These are phyloP conservation scores for Gracilaria gracilis DNA, from an alignment of 23 red algal species.

Conservation along the genomic window DNA sequence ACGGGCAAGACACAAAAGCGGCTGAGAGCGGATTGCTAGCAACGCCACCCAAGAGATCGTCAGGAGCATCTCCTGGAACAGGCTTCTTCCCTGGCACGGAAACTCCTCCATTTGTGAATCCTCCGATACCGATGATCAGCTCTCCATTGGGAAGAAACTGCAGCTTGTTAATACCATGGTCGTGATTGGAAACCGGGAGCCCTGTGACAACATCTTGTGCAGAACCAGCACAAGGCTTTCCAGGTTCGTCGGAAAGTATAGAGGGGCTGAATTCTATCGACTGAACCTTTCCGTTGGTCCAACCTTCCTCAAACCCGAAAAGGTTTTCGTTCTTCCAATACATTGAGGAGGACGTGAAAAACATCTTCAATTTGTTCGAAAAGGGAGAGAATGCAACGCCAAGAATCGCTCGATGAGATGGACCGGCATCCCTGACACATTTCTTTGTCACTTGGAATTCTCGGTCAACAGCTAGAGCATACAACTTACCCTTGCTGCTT, in stretches of 20 bases:
- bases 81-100: slow-evolving; percentile 64
- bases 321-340: slow-evolving; percentile 72
- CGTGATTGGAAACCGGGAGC: slow-evolving; percentile 75
- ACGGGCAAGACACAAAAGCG: slow-evolving; percentile 51
- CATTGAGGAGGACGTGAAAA: slow-evolving; percentile 52
- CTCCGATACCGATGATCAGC: slow-evolving; percentile 64
- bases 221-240: slow-evolving; percentile 41
- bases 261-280: slow-evolving; percentile 51
- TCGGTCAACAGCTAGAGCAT: slow-evolving; percentile 50
- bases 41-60: slow-evolving; percentile 64
- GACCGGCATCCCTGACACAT: slow-evolving; percentile 39
- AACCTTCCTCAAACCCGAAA: slow-evolving; percentile 59
- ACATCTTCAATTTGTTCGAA: slow-evolving; percentile 57
- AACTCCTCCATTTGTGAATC: slow-evolving; percentile 76
- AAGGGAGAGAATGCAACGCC: slow-evolving; percentile 74
- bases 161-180: slow-evolving; percentile 73
- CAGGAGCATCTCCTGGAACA: slow-evolving; percentile 52
- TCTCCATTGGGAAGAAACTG: slow-evolving; percentile 65
- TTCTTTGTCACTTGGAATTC: slow-evolving; percentile 43
- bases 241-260: slow-evolving; percentile 34
- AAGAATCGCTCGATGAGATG: slow-evolving; percentile 42
- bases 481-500: slow-evolving; percentile 60
- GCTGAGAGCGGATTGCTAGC: slow-evolving; percentile 72
- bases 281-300: slow-evolving; percentile 79
- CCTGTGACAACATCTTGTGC: slow-evolving; percentile 61